Evolutionary conservation across 805 yeast genomes (phyloP).

Genomic region (Suhomyces vadensis): DNA sequence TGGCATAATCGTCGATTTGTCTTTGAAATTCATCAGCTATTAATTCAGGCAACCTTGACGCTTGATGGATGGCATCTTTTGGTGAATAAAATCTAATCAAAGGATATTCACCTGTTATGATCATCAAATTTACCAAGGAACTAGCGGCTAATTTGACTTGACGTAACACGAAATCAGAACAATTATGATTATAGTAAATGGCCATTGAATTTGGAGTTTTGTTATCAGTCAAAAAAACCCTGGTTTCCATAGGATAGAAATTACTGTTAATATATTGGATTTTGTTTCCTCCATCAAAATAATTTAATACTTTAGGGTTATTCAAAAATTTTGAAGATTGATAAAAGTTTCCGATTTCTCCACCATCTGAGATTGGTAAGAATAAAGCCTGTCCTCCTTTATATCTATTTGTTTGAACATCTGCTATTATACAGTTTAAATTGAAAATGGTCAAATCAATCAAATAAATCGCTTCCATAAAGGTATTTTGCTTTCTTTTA

Average conservation of each 20-base stretch:
- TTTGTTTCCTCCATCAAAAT: conserved; percentile 32
- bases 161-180: conserved; percentile 58
- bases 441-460: conserved; percentile 68
- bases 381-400: conserved; percentile 72
- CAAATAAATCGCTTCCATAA: conserved; percentile 78
- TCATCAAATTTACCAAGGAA: conserved; percentile 69
- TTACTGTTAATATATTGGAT: conserved; percentile 33
- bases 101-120: conserved; percentile 85
- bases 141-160: conserved; percentile 62
- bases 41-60: conserved; percentile 62
- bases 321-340: conserved; percentile 26
- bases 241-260: conserved; percentile 66
- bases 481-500: conserved; percentile 57
- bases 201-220: conserved; percentile 60
- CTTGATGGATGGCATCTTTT: conserved; percentile 49
- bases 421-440: conserved; percentile 76
- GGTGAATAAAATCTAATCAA: conserved; percentile 70
- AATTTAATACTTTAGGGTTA: conserved; percentile 31
- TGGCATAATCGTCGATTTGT: conserved; percentile 72
- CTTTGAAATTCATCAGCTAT: conserved; percentile 73
- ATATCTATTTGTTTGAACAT: conserved; percentile 71
- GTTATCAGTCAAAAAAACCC: conserved; percentile 67
- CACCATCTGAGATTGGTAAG: conserved; percentile 46
- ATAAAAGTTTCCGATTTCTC: conserved; percentile 19
- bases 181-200: conserved; percentile 65